Percentiles rank a stretch among this genome's conserved stretches.
Evolutionary conservation across 805 yeast genomes (phyloP).

Genomic region (Maudiozyma turicensis): DNA sequence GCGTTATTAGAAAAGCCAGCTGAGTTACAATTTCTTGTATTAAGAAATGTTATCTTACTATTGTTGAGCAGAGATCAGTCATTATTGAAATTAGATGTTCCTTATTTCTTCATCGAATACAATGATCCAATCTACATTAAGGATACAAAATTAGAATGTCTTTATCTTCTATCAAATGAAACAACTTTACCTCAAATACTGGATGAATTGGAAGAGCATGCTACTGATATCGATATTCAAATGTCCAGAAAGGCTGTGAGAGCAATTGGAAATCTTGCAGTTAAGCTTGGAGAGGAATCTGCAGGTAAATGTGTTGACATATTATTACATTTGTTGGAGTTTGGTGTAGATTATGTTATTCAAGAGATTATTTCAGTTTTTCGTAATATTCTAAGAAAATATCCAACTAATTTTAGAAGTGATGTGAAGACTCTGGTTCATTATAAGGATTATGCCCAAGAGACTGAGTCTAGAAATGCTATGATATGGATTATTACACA

Average conservation of each 20-base stretch:
- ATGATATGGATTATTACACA: slow-evolving; percentile 81
- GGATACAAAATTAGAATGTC: slow-evolving; percentile 82
- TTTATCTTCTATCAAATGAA: slow-evolving; percentile 66
- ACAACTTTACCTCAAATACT: slow-evolving; percentile 51
- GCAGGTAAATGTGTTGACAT: slow-evolving; percentile 57
- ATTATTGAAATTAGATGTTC: slow-evolving; percentile 51
- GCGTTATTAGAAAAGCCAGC: slow-evolving; percentile 65
- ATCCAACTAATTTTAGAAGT: slow-evolving; percentile 48
- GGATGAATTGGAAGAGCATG: slow-evolving; percentile 74
- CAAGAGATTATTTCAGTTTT: slow-evolving; percentile 75
- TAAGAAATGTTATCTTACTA: slow-evolving; percentile 70
- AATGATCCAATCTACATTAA: slow-evolving; percentile 84
- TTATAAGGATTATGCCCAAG: slow-evolving; percentile 47
- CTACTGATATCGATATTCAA: slow-evolving; percentile 74
- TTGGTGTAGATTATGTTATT: slow-evolving; percentile 61
- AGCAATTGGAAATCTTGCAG: slow-evolving; percentile 83
- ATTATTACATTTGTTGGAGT: slow-evolving; percentile 47
- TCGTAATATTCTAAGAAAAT: slow-evolving; percentile 66
- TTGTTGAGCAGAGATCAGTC: slow-evolving; percentile 57
- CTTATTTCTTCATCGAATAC: slow-evolving; percentile 69
- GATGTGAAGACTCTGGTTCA: slow-evolving; percentile 35
- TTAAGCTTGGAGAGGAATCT: slow-evolving; percentile 50
- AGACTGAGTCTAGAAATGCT: slow-evolving; percentile 70
- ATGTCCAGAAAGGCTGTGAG: slow-evolving; percentile 83
- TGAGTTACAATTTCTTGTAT: slow-evolving; percentile 73